Evolutionary conservation across 345 rosid genomes (phyloP), one percentile per base, ranked within the genome.

Genomic region (Triadica sebifera): DNA sequence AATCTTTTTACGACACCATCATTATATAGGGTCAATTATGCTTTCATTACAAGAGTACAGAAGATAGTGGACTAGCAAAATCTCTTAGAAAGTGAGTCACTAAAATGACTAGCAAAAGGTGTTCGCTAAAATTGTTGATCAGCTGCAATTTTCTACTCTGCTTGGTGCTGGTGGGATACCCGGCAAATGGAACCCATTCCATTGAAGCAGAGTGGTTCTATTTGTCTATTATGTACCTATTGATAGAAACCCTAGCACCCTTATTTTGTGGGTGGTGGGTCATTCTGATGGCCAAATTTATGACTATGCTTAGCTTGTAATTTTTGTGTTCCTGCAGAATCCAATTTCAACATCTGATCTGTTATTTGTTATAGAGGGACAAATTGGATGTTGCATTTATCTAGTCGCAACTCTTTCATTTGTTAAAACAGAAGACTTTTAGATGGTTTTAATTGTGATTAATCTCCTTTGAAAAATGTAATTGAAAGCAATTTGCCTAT

Each of bases 231-330:
- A 37, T 64, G 59, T 12, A 69, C 34, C 55, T 46, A 61, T 43
- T 67, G 62, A 67, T 69, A 74, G 61, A 43, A 46, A 50, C 53
- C 58, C 53, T 49, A 39, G 65, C 57, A 78, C 58, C 77, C 86
- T 66, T 56, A 69, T 79, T 75, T 78, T 81, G 75, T 37, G 83
- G 84, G 72, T 83, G 81, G 87, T 83, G 85, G 87, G 86, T 76
- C 85, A 49, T 63, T 72, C 16, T 2, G 74, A 81, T 67, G 8
- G 47, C 53, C 12, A 19, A 57, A 46, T 63, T 53, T 69, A 59
- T 79, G 82, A 77, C 73, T 79, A 47, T 82, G 58, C 37, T 75
- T 79, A 45, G 68, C 69, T 6, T 43, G 11, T 61, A 51, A 55
- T 56, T 73, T 24, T 61, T 56, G 25, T 52, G 47, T 72, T 73